Conservation (phyloP, 371 early-diverging fungal genomes). For the Zychaea mexicana region DNA sequence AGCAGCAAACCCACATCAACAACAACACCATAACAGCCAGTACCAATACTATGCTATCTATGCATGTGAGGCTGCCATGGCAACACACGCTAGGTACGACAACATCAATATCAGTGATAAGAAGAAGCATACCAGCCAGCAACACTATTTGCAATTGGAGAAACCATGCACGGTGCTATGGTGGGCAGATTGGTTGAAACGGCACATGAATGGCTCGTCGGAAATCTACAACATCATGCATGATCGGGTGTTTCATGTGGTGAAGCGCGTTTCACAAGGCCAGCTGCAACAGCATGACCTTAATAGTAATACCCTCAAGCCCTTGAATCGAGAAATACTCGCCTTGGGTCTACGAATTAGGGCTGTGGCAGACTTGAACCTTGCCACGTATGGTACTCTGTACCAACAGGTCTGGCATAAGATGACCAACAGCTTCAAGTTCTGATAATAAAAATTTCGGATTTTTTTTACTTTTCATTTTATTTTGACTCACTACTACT, state of each 20-base stretch:
- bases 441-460: background rate
- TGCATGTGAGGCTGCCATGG: conserved; percentile 3
- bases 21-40: background rate
- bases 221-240: conserved; percentile 34
- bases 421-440: background rate
- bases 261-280: conserved; percentile 6
- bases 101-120: background rate
- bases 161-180: background rate
- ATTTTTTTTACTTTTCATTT: background rate
- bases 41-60: background rate
- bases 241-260: conserved; percentile 21
- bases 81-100: background rate
- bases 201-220: conserved; percentile 26
- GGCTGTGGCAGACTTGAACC: conserved; percentile 31
- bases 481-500: background rate
- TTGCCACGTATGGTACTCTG: conserved; percentile 31
- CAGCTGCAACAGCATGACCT: background rate
- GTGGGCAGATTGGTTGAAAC: conserved; percentile 37
- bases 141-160: background rate
- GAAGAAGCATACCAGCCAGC: conserved; percentile 3
- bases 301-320: conserved; percentile 5
- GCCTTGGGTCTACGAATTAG: conserved; percentile 26
- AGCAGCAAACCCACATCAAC: background rate
- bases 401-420: conserved; percentile 12
- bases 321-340: conserved; percentile 27